A percentile compares a stretch with the other conserved stretches of the same genome.
These are phyloP conservation scores for Graphium sp. DNA, from an alignment of 2,329 filamentous ascomycete genomes.

Conservation along the genomic window DNA sequence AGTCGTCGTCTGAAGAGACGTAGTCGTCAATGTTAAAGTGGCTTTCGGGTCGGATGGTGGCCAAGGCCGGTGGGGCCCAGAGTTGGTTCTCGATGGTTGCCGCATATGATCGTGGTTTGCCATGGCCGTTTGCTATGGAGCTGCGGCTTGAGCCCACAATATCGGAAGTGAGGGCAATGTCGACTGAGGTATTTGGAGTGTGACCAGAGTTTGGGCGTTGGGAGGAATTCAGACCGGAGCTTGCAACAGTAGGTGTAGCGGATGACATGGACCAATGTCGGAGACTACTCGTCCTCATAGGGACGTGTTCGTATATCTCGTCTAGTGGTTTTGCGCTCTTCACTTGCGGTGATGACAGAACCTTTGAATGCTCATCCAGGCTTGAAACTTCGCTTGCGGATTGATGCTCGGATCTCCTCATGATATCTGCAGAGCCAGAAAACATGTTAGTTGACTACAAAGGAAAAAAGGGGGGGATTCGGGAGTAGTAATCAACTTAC, in stretches of 20 bases:
- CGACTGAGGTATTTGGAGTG: slow-evolving; percentile 26
- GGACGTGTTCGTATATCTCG: slow-evolving; percentile 14
- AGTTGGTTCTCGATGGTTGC: slow-evolving; percentile 5
- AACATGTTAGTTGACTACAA: too few relatives aligned
- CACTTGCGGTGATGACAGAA: too few relatives aligned
- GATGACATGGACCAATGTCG: slow-evolving; percentile 24
- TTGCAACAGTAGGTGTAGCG: slow-evolving; percentile 21
- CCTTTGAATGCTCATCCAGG: too few relatives aligned
- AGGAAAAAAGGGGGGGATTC: too few relatives aligned
- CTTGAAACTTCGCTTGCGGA: too few relatives aligned
- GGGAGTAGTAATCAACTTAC: not conserved
- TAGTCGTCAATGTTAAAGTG: slow-evolving; percentile 21
- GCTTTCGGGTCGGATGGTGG: not conserved
- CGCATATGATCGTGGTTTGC: slow-evolving; percentile 3
- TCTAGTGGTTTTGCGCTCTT: slow-evolving; percentile 9
- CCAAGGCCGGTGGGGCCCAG: slow-evolving; percentile 1
- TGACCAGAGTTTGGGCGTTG: slow-evolving; percentile 21
- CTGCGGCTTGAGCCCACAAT: slow-evolving; percentile 7
- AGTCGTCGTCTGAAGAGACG: slow-evolving; percentile 18
- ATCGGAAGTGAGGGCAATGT: slow-evolving; percentile 13
- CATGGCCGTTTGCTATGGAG: slow-evolving; percentile 4
- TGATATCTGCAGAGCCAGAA: too few relatives aligned
- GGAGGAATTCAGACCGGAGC: slow-evolving; percentile 20
- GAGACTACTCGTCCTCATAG: slow-evolving; percentile 16
- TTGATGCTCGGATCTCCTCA: too few relatives aligned